Evolutionary conservation across 2,329 filamentous ascomycete species (phyloP).

Genomic region (Penicillium sp.): DNA sequence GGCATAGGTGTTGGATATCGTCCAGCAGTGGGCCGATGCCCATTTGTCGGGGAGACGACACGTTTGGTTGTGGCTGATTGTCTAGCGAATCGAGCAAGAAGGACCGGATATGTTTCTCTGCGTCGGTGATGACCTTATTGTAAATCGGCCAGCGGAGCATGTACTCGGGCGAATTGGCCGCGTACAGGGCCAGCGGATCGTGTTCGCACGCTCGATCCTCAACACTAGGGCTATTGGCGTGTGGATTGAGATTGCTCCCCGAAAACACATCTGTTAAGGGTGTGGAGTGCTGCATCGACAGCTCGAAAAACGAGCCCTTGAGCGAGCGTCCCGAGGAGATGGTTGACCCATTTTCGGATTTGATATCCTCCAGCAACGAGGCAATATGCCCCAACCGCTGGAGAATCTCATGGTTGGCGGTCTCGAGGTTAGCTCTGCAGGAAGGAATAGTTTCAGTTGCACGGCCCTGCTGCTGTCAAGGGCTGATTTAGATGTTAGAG

Average conservation of each 20-base stretch:
- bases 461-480: neutral
- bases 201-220: constrained; percentile 18
- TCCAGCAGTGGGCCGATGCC: constrained; percentile 16
- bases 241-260: constrained; percentile 6
- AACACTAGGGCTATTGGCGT: constrained; percentile 7
- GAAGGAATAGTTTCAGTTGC: neutral
- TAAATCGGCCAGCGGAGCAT: constrained; percentile 27
- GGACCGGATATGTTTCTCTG: constrained; percentile 23
- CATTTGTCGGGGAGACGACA: constrained; percentile 11
- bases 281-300: constrained; percentile 13
- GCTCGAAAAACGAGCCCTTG: constrained; percentile 17
- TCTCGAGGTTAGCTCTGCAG: constrained; percentile 17
- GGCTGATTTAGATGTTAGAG: neutral
- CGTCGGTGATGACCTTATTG: constrained; percentile 20
- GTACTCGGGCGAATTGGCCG: constrained; percentile 22
- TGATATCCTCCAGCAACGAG: constrained; percentile 23
- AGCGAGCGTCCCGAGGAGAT: constrained; percentile 16
- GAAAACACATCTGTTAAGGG: constrained; percentile 12
- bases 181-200: constrained; percentile 21
- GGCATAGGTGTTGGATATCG: constrained; percentile 19
- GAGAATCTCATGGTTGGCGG: constrained; percentile 22
- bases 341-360: constrained; percentile 16
- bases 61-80: constrained; percentile 5
- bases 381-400: constrained; percentile 22
- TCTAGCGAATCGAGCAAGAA: constrained; percentile 26